A percentile compares a stretch with the other conserved stretches of the same genome.
Evolutionary conservation across 2,329 filamentous ascomycete species (phyloP).

Genomic region (Paecilomyces variotii): DNA sequence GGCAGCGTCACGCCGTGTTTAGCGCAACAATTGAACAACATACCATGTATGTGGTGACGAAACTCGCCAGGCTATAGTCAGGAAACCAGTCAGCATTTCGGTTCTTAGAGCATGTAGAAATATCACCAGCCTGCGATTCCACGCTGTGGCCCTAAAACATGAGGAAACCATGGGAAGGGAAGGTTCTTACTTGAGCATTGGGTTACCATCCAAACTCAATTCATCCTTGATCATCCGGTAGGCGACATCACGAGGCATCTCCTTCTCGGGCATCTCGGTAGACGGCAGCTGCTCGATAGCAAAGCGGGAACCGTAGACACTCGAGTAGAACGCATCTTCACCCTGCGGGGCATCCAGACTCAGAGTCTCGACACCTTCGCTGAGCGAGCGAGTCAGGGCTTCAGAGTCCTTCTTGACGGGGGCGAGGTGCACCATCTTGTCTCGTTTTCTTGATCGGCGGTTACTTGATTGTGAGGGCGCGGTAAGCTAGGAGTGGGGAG

Average conservation of each 20-base stretch:
- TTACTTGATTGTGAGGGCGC: neutral
- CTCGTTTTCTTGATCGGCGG: neutral
- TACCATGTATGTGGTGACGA: conserved; percentile 96
- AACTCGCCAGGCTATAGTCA: conserved; percentile 65
- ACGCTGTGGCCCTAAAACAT: neutral
- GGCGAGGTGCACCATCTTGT: conserved; percentile 37
- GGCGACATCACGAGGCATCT: conserved; percentile 90
- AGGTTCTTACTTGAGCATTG: conserved; percentile 55
- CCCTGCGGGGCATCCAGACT: conserved; percentile 34
- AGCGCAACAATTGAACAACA: conserved; percentile 7
- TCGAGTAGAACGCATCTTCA: conserved; percentile 54
- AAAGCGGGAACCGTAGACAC: conserved; percentile 81
- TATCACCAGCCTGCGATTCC: too few relatives aligned
- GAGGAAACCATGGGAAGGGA: neutral
- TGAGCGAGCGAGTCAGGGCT: conserved; percentile 23
- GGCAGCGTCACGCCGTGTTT: neutral
- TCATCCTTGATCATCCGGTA: conserved; percentile 97
- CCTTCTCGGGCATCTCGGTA: conserved; percentile 76
- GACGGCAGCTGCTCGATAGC: conserved; percentile 72
- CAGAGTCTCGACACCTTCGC: conserved; percentile 41
- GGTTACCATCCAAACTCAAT: conserved; percentile 82
- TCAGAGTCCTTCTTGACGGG: conserved; percentile 29
- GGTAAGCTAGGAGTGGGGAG: neutral
- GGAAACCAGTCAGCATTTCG: conserved; percentile 1
- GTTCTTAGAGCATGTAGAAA: neutral